These are phyloP conservation scores for Hyphopichia homilentoma DNA, from an alignment of 805 yeast genomes.

Conservation along the genomic window DNA sequence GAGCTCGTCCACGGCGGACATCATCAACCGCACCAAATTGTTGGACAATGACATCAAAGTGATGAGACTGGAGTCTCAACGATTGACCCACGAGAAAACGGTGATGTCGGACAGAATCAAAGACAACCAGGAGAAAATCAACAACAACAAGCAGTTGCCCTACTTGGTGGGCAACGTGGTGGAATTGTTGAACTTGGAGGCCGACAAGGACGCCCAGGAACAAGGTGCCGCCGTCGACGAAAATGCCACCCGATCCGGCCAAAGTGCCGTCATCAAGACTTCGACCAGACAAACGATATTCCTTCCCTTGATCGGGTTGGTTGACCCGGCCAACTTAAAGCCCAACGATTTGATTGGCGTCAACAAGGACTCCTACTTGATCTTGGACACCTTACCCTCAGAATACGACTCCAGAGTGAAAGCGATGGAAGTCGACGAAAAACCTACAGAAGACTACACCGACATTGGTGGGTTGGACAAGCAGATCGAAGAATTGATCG, in stretches of 20 bases:
- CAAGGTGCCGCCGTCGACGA: slow-evolving; percentile 95
- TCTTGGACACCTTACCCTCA: slow-evolving; percentile 91
- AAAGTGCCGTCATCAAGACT: slow-evolving; percentile 97
- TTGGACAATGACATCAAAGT: slow-evolving; percentile 94
- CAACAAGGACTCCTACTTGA: slow-evolving; percentile 91
- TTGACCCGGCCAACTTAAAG: slow-evolving; percentile 83
- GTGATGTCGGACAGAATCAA: slow-evolving; percentile 91
- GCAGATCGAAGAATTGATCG: slow-evolving; percentile 96
- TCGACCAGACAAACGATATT: slow-evolving; percentile 97
- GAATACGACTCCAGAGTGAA: slow-evolving; percentile 97
- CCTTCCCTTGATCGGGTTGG: slow-evolving; percentile 92
- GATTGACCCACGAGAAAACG: slow-evolving; percentile 87
- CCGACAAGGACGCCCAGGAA: slow-evolving; percentile 74
- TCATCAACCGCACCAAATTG: slow-evolving; percentile 78
- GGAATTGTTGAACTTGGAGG: slow-evolving; percentile 84
- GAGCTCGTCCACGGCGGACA: slow-evolving; percentile 72
- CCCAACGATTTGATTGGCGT: slow-evolving; percentile 99
- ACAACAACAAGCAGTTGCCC: slow-evolving; percentile 92
- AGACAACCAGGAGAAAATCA: slow-evolving; percentile 93
- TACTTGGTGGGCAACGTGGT: slow-evolving; percentile 96
- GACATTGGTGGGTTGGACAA: slow-evolving; percentile 98
- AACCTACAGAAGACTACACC: slow-evolving; percentile 94
- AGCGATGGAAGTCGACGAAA: slow-evolving; percentile 99
- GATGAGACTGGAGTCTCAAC: slow-evolving; percentile 86
- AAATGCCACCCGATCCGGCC: slow-evolving; percentile 87